Evolutionary conservation across 1,139 yeast species (phyloP), one percentile per base, ranked within the genome.

Genomic region (Kodamaea arcana): DNA sequence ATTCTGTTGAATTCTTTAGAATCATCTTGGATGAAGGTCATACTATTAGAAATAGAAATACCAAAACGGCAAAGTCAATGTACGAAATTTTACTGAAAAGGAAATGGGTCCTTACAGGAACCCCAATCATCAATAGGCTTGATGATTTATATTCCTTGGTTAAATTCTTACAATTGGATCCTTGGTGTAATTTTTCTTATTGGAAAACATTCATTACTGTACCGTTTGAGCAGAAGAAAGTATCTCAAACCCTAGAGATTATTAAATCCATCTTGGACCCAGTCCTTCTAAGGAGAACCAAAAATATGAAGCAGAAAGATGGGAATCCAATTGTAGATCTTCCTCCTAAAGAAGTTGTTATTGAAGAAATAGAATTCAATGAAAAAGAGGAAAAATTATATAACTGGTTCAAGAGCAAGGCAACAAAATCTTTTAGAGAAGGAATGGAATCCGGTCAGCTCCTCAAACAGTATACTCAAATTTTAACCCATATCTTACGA

Each of bases 1-100:
- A 73, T 53, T 78, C 88, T 0, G 79, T 87, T 3, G 76, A 79
- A 36, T 92, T 82, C 55, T 81, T 83, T 50, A 69, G 98, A 34
- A 67, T 90, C 1, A 83, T 92, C 0, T 57, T 92, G 14, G 98
- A 92, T 58, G 98, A 92, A 57, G 97, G 94, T 4, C 98, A 92
- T 52, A 83, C 76, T 24, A 92, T 92, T 40, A 71, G 95, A 50
- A 90, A 90, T 54, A 69, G 94, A 47, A 65, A 73, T 31, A 83
- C 95, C 1, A 82, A 82, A 42, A 83, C 95, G 0, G 80, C 97
- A 0, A 82, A 80, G 48, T 85, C 97, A 0, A 73, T 90, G 9
- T 79, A 76, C 55, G 83, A 76, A 26, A 54, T 92, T 15, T 53
- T 63, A 11, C 79, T 86, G 50, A 69, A 70, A 28, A 68, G 94